phyloP scores from a whole-genome alignment of 2,329 filamentous ascomycete genomes.

The Alternaria conjuncta region DNA sequence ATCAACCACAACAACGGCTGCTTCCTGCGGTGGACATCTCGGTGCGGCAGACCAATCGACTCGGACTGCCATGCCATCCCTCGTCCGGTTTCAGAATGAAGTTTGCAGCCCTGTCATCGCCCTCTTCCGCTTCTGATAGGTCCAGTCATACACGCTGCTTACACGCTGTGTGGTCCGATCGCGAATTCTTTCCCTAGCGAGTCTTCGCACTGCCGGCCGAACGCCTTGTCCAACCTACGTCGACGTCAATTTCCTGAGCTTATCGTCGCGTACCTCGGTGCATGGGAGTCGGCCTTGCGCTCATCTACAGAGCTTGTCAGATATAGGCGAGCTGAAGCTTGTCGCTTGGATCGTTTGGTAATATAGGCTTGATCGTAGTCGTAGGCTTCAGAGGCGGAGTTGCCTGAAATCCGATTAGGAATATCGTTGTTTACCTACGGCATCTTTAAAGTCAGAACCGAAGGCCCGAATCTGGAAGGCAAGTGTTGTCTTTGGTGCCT shows the following conservation, averaged over 20 bases:
- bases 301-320: constrained; percentile 13
- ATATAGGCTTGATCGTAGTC: constrained; percentile 30
- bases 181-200: constrained; percentile 20
- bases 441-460: constrained; percentile 12
- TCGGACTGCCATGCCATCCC: constrained; percentile 14
- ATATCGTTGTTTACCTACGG: constrained; percentile 1
- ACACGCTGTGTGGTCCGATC: constrained; percentile 16
- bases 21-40: constrained; percentile 14
- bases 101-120: constrained; percentile 12
- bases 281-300: constrained; percentile 3
- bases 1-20: constrained; percentile 9
- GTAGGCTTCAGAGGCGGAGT: constrained; percentile 36
- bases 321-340: constrained; percentile 16
- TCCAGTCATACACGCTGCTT: not conserved
- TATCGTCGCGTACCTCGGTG: constrained; percentile 17
- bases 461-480: not conserved
- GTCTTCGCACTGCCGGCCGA: not conserved
- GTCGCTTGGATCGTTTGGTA: constrained; percentile 11
- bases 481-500: not conserved
- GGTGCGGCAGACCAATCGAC: constrained; percentile 15
- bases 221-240: not conserved
- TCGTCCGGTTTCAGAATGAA: constrained; percentile 14
- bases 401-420: constrained; percentile 12
- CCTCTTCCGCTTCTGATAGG: constrained; percentile 21
- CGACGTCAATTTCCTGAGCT: constrained; percentile 14